A percentile compares a stretch with the other conserved stretches of the same genome.
Evolutionary conservation across 371 early-diverging fungal species (phyloP).

Genomic region (Batkoa obscura): DNA sequence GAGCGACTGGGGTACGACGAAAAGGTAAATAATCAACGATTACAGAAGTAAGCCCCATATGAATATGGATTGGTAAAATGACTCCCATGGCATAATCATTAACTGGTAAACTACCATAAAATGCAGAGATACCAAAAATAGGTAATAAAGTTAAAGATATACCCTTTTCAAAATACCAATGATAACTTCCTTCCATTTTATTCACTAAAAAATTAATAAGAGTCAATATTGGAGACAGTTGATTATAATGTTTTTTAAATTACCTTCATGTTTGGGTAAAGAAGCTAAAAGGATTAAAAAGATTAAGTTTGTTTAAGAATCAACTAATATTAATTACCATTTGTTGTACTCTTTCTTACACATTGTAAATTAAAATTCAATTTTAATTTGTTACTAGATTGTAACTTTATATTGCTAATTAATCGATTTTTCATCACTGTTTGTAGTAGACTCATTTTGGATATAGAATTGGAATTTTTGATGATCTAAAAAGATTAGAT

Average conservation of each 20-base stretch:
- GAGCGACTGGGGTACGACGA: conserved; percentile 39
- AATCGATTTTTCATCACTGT: no score
- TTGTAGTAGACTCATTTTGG: no score
- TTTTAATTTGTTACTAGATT: no score
- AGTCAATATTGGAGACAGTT: not conserved
- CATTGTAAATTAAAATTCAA: no score
- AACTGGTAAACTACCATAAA: conserved; percentile 41
- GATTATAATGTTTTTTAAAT: not conserved
- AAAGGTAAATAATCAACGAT: conserved; percentile 67
- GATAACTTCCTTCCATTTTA: conserved; percentile 42
- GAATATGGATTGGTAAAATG: conserved; percentile 71
- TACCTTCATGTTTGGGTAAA: not conserved
- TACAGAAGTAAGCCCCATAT: conserved; percentile 57
- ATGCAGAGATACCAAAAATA: conserved; percentile 27
- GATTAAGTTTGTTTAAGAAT: no score
- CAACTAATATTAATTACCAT: no score
- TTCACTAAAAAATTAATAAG: conserved; percentile 1
- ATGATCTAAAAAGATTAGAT: no score
- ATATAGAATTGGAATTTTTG: no score
- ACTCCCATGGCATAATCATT: conserved; percentile 76
- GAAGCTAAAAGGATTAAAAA: not conserved
- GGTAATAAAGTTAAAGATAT: conserved; percentile 55
- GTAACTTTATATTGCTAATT: no score
- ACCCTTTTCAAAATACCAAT: conserved; percentile 83
- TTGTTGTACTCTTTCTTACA: no score